Evolutionary conservation across 352 stramenopile genomes (phyloP), one percentile per base, ranked within the genome.

Genomic region (Phytophthora syringae): DNA sequence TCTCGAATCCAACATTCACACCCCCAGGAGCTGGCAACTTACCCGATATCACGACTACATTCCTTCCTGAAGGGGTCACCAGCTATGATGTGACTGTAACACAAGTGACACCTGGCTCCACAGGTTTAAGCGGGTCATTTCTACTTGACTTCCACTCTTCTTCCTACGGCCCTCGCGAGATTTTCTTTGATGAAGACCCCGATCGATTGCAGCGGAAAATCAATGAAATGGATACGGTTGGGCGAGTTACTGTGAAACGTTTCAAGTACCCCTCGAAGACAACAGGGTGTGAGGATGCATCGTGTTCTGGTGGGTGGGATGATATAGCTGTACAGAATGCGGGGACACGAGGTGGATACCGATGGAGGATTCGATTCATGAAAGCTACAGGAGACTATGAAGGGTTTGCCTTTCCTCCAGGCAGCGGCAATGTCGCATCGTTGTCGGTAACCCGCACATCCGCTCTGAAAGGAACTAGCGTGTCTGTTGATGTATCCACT

Each of bases 201-300:
- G 67, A 89, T 12, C 73, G 92, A 6, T 80, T 99, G 47, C 70
- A 92, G 64, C 80, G 79, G 10, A 99, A 98, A 56, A 82, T 99
- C 16, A 91, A 98, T 56, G 96, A 98, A 76, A 97, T 99, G 84
- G 94, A 90, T 52, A 98, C 92, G 0, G 92, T 99, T 22, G 93
- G 93, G 11, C 71, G 77, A 32, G 93, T 99, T 0, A 88, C 88
- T 18, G 93, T 99, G 3, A 87, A 88, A 52, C 90, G 90, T 40
- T 78, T 94, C 16, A 74, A 91, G 22, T 98, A 98, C 63, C 96
- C 95, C 7, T 96, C 84, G 18, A 81, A 43, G 13, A 70, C 56
- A 5, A 92, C 77, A 0, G 80, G 80, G 5, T 95, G 87, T 32
- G 37, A 28, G 10, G 64, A 80, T 25, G 70, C 77, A 5, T 54